Evolutionary conservation across 768 basidiomycete genomes (phyloP), one percentile per base, ranked within the genome.

Genomic region (Russula griseocarnosa): DNA sequence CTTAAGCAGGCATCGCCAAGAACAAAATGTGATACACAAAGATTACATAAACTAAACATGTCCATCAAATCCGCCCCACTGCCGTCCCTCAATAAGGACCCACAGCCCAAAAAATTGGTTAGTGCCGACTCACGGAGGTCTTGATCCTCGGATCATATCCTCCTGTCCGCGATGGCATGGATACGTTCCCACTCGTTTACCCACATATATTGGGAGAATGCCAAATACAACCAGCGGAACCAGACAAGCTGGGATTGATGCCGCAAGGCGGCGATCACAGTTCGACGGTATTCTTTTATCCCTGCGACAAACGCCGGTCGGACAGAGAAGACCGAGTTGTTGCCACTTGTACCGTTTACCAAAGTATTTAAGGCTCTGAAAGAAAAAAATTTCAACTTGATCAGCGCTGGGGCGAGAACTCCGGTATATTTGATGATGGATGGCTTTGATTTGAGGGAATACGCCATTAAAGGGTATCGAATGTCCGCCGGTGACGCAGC

Each of bases 121-220:
- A 24, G 36, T 18, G 47, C 16, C 24, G 32, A 42, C 60, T 58
- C 44, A 44, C 56, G 40, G 30, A 32, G 14, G 24, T 28, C 28
- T 26, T 40, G 18, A 53, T 26, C 20, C 11, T 44, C 28, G 9
- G n/a, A 55, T 63, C 51, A 64, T 30, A 10, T 20, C 40, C 28
- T 36, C 8, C 28, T 32, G 46, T 44, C 67, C 14, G 22, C 11
- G 18, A 55, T n/a, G 14, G 70, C 66, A n/a, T 67, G 60, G 51
- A 90, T 70, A 71, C 86, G 82, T 2, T 79, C 77, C 83, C 91
- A 92, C 67, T 90, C 87, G 66, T 94, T 94, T 30, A 90, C 83
- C 94, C 94, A 96, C 91, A 96, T 89, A 71, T 94, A 93, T 61
- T 88, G 81, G 20, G 91, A 94, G 71, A 87, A 90, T 24, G 75